phyloP scores from a whole-genome alignment of 2,329 filamentous ascomycete species.

The Aspergillus oerlinghausenensis region DNA sequence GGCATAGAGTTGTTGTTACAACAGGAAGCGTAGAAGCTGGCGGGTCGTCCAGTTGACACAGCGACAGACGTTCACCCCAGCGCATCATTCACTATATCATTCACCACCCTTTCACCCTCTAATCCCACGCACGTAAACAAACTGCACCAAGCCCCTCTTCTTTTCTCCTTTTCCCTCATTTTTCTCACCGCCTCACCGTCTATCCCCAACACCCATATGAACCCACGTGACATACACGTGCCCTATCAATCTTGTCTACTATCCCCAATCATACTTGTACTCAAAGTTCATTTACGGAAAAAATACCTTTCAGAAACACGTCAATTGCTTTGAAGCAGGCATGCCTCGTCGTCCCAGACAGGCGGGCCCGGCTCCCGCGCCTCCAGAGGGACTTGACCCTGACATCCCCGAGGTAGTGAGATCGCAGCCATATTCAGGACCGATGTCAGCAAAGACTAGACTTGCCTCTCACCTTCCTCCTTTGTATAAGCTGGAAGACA shows the following conservation, averaged over 20 bases:
- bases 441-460: constrained; percentile 5
- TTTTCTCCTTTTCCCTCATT: constrained; percentile 1
- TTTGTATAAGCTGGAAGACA: constrained; percentile 23
- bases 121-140: background rate
- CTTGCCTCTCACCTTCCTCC: constrained; percentile 22
- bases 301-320: background rate
- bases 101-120: background rate
- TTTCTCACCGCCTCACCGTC: background rate
- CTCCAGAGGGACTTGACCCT: constrained; percentile 3
- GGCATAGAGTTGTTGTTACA: background rate
- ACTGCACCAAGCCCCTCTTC: background rate
- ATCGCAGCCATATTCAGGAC: constrained; percentile 10
- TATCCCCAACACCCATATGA: background rate
- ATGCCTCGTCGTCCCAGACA: constrained; percentile 3
- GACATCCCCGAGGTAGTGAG: constrained; percentile 21
- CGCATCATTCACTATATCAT: background rate
- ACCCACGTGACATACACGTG: constrained; percentile 10
- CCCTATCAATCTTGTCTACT: constrained; percentile 3
- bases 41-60: background rate
- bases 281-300: background rate
- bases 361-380: background rate
- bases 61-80: background rate
- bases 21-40: background rate
- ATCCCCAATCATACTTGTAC: background rate
- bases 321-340: background rate